Evolutionary conservation across 495 filamentous ascomycete genomes (phyloP).

Genomic region (Pyrenopolyporus hunteri): DNA sequence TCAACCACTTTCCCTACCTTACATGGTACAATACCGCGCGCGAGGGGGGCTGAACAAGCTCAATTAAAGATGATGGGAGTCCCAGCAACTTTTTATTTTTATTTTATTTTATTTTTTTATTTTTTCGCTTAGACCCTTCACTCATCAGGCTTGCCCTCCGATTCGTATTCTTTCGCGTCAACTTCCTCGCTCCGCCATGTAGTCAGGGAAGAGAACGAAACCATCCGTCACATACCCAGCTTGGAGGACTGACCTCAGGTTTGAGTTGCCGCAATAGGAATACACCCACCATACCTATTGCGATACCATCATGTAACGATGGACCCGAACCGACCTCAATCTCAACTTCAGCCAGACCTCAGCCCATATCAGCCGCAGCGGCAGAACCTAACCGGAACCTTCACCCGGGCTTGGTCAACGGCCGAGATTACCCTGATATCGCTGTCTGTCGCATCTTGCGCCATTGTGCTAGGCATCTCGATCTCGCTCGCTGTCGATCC

Average conservation of each 20-base stretch:
- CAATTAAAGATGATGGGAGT: not conserved
- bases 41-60: not conserved
- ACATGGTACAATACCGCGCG: slow-evolving; percentile 1
- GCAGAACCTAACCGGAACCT: not conserved
- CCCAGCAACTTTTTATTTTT: not conserved
- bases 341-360: not conserved
- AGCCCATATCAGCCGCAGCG: not conserved
- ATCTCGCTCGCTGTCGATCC: slow-evolving; percentile 24
- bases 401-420: slow-evolving; percentile 1
- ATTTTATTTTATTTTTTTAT: not conserved
- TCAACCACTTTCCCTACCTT: not conserved
- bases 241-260: not conserved
- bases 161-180: not conserved
- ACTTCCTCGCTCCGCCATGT: not conserved
- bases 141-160: too few species aligned
- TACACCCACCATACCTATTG: too few species aligned
- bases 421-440: slow-evolving; percentile 14
- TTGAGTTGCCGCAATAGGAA: too few species aligned
- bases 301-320: slow-evolving; percentile 3
- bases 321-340: slow-evolving; percentile 4
- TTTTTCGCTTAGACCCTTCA: too few species aligned
- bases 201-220: not conserved
- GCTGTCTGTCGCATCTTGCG: slow-evolving; percentile 35
- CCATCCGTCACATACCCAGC: too few species aligned
- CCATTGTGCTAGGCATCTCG: slow-evolving; percentile 38